Evolutionary conservation across 352 stramenopile species (phyloP), one percentile per base, ranked within the genome.

Genomic region (Phytophthora quininea): DNA sequence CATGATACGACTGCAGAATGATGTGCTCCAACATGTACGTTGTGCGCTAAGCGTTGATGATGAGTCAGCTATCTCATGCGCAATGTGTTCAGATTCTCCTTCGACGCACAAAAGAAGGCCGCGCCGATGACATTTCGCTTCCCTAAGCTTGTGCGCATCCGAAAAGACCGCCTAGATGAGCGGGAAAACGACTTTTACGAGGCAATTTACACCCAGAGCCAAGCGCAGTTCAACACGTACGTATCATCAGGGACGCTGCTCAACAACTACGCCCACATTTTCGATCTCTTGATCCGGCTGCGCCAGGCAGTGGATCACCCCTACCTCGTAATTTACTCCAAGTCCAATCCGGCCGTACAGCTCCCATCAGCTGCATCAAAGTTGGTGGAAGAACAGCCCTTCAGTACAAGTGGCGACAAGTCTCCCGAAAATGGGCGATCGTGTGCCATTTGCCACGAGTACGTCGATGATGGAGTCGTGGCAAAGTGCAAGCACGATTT

Each of bases 181-280:
- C 86, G 90, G 33, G 93, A 98, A 74, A 95, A 98, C 64, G 98
- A 99, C 76, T 99, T 99, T 68, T 99, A 99, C 76, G 89, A 99
- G 71, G 97, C 97, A 0, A 96, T 96, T 43, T 99, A 99, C 82
- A 99, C 95, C 3, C 94, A 99, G 67, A 98, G 91, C 37, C 91
- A 98, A 77, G 93, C 95, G 11, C 93, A 98, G 63, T 99, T 99
- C 75, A 96, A 99, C 82, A 98, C 98, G 9, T 99, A 99, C 71
- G 96, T 99, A 27, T 91, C 94, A 37, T 91, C 87, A 15, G 98
- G 98, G 12, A 99, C 97, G 54, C 73, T 99, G 24, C 77, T 99
- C n/a, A 99, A 99, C 88, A 99, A 99, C 74, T 99, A 99, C 71
- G 97, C 97, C 10, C 97, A 99, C 89, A 94, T 99, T 64, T 98